Conservation (phyloP, 768 basidiomycete species). For the Punctularia strigosozonata region DNA sequence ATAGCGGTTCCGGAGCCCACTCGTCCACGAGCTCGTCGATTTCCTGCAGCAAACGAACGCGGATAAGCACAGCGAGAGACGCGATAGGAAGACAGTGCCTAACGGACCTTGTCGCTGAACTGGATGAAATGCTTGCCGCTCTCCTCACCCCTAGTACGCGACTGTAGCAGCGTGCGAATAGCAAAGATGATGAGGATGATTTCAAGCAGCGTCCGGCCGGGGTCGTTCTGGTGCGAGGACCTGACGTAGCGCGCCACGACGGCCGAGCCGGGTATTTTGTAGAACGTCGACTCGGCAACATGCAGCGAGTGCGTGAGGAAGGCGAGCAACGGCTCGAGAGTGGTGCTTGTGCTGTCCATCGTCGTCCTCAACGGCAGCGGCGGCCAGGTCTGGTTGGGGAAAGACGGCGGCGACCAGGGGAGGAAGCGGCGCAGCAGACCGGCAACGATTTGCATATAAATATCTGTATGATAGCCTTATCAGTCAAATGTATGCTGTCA, state of each 20-base stretch:
- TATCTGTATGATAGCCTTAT: too few relatives aligned
- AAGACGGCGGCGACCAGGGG: too few relatives aligned
- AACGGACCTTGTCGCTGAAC: conserved; percentile 78
- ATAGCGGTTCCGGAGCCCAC: conserved; percentile 83
- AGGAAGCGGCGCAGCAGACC: too few relatives aligned
- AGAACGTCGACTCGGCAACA: conserved; percentile 54
- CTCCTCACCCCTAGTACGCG: conserved; percentile 77
- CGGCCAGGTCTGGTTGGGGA: too few relatives aligned
- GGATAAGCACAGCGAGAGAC: too few relatives aligned
- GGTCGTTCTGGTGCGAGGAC: conserved; percentile 94
- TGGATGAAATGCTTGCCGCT: conserved; percentile 83
- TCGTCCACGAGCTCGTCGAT: conserved; percentile 94
- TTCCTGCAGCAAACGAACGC: conserved; percentile 44
- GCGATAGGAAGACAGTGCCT: too few relatives aligned
- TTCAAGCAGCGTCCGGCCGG: conserved; percentile 84
- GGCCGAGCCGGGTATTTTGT: conserved; percentile 68
- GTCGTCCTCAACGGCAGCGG: conserved; percentile 8
- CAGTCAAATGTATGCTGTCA: too few relatives aligned
- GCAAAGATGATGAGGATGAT: conserved; percentile 81
- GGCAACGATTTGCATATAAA: too few relatives aligned
- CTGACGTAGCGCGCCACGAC: conserved; percentile 85
- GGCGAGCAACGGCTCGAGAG: conserved; percentile 43
- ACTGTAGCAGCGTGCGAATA: conserved; percentile 81
- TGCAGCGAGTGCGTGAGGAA: conserved; percentile 53
- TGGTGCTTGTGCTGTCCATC: conserved; percentile 25